Conservation (phyloP, 2,329 filamentous ascomycete genomes). For the Myriosclerotinia curreyana region DNA sequence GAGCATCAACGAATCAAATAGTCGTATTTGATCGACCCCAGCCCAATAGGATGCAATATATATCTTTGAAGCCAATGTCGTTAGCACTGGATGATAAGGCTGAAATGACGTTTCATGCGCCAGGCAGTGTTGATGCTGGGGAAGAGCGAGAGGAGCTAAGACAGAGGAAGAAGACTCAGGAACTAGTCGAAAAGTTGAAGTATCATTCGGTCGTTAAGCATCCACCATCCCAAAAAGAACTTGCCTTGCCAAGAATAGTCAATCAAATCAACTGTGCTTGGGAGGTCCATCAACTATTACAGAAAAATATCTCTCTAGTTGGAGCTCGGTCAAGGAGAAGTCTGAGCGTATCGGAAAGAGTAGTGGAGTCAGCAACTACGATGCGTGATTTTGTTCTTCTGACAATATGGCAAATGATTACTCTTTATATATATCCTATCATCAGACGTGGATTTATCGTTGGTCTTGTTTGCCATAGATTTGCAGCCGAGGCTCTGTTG, state of each 20-base stretch:
- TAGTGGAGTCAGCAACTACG: constrained; percentile 89
- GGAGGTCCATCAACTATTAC: constrained; percentile 80
- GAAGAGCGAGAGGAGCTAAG: constrained; percentile 64
- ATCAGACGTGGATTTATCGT: constrained; percentile 72
- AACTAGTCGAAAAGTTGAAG: constrained; percentile 80
- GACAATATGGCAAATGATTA: constrained; percentile 67
- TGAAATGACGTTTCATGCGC: constrained; percentile 41
- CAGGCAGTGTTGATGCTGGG: constrained; percentile 64
- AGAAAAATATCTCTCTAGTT: constrained; percentile 85
- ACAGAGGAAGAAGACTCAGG: constrained; percentile 57
- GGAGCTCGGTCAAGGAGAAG: constrained; percentile 77
- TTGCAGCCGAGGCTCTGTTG: constrained; percentile 76
- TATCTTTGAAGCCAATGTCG: constrained; percentile 85
- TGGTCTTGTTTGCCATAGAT: constrained; percentile 72
- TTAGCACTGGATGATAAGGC: constrained; percentile 77
- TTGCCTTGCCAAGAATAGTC: constrained; percentile 74
- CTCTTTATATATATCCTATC: constrained; percentile 74
- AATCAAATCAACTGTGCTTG: constrained; percentile 96
- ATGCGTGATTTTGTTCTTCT: constrained; percentile 72
- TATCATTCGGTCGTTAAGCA: constrained; percentile 81
- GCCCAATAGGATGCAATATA: constrained; percentile 90
- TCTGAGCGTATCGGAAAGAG: constrained; percentile 88
- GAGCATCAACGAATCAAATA: constrained; percentile 74
- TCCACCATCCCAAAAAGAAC: constrained; percentile 75
- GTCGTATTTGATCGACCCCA: constrained; percentile 85